A percentile compares a stretch with the other conserved stretches of the same genome.
phyloP scores from a whole-genome alignment of 1,284 basidiomycete species.

The Flammula alnicola region DNA sequence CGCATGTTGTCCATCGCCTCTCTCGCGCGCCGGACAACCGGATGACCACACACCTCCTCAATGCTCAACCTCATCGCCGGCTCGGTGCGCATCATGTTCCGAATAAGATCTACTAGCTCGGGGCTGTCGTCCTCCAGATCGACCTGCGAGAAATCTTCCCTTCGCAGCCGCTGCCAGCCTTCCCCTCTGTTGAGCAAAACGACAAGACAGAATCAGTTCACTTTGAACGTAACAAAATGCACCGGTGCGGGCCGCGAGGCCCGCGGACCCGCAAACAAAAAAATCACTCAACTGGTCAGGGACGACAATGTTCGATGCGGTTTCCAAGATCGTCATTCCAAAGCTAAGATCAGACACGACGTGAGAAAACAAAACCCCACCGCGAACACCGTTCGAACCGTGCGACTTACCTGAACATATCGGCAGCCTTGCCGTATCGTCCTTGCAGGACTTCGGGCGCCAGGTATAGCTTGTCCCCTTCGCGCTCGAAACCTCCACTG shows the following conservation, averaged over 20 bases:
- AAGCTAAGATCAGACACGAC: constrained; percentile 62
- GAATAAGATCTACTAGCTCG: constrained; percentile 75
- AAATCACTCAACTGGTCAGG: constrained; percentile 87
- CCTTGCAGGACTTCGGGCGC: constrained; percentile 97
- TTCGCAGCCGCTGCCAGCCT: constrained; percentile 92
- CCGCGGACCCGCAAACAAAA: constrained; percentile 18
- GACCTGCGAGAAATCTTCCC: constrained; percentile 91
- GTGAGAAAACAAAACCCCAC: constrained; percentile 40
- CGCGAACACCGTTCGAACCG: constrained; percentile 35
- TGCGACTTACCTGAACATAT: constrained; percentile 88
- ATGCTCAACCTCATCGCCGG: constrained; percentile 67
- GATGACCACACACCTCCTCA: constrained; percentile 63
- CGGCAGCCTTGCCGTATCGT: constrained; percentile 90
- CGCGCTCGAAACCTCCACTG: constrained; percentile 80
- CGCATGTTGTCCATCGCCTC: constrained; percentile 62
- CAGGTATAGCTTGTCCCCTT: constrained; percentile 97
- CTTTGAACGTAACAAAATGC: neutral
- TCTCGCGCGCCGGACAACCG: constrained; percentile 73
- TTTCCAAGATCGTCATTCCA: constrained; percentile 95
- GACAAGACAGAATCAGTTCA: constrained; percentile 31
- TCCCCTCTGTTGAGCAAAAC: constrained; percentile 66
- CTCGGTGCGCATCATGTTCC: constrained; percentile 79
- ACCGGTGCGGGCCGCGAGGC: constrained; percentile 9
- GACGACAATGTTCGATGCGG: constrained; percentile 93
- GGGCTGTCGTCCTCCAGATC: constrained; percentile 76